A percentile compares a stretch with the other conserved stretches of the same genome.
Conservation (phyloP, 2,329 filamentous ascomycete species). For the Ophiostoma ulmi region DNA sequence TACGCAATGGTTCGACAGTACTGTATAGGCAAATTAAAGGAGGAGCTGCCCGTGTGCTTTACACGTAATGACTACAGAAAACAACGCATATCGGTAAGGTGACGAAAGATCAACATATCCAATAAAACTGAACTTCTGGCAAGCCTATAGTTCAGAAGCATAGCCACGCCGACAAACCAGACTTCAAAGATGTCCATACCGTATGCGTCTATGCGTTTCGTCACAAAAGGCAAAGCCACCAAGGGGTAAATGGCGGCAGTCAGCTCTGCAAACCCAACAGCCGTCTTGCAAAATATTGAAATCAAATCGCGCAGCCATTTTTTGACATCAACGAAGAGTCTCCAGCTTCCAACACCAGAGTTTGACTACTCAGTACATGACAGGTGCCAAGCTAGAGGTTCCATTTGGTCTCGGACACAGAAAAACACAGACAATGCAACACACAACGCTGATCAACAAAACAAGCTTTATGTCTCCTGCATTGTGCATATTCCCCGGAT, state of each 20-base stretch:
- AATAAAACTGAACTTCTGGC: neutral
- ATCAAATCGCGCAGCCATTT: neutral
- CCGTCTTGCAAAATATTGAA: neutral
- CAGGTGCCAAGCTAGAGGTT: neutral
- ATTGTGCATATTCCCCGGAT: neutral
- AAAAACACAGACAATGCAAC: neutral
- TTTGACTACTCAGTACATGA: neutral
- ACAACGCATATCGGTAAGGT: neutral
- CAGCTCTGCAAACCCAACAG: neutral
- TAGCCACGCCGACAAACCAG: neutral
- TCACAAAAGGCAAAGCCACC: neutral
- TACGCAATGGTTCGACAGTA: neutral
- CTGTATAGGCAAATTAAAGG: neutral
- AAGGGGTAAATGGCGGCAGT: neutral
- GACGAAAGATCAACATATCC: neutral
- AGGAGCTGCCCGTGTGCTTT: neutral
- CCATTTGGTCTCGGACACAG: neutral
- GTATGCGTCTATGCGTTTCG: neutral
- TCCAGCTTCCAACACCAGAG: neutral
- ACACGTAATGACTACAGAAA: neutral
- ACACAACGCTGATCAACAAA: neutral
- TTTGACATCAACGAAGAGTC: neutral
- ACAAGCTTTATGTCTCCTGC: slow-evolving; percentile 2
- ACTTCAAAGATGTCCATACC: neutral
- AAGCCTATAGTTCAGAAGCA: neutral